These are phyloP conservation scores for Amoebophrya sp. DNA, from an alignment of 169 alveolate genomes.

Conservation along the genomic window DNA sequence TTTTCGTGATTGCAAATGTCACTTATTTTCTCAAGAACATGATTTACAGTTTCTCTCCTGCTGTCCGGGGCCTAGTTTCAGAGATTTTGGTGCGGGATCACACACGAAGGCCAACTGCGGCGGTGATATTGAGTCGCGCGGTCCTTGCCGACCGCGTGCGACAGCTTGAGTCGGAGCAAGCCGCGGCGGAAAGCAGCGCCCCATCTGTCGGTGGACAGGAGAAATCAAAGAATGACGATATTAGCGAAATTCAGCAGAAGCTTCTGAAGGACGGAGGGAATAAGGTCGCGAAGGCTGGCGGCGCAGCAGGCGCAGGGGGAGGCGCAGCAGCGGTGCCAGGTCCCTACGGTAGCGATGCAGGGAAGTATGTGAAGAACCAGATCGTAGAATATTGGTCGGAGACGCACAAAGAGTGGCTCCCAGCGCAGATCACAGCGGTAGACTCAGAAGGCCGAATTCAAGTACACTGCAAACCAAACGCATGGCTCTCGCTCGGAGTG, in stretches of 20 bases:
- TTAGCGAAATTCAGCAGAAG: background rate
- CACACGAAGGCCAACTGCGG: background rate
- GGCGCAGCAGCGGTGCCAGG: background rate
- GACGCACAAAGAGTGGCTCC: constrained; percentile 23
- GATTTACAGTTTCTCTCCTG: background rate
- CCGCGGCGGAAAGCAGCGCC: too few relatives aligned
- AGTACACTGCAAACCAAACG: constrained; percentile 14
- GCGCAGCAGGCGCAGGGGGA: background rate
- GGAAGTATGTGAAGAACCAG: background rate
- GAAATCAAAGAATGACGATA: background rate
- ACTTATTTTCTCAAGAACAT: background rate
- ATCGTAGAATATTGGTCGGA: background rate
- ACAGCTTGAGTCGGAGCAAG: background rate
- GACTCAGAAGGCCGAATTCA: background rate
- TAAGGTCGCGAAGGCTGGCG: too few relatives aligned
- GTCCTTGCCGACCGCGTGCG: constrained; percentile 28
- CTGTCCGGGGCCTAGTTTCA: background rate
- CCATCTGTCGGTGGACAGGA: constrained; percentile 6
- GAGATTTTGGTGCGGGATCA: background rate
- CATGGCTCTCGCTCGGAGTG: background rate
- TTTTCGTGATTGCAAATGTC: background rate
- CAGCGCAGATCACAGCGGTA: background rate
- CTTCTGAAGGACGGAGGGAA: background rate
- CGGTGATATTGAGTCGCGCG: background rate
- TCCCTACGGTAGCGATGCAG: background rate